Base-by-base conservation (phyloP, 352 stramenopile genomes). In the Globisporangium camurandrum region DNA sequence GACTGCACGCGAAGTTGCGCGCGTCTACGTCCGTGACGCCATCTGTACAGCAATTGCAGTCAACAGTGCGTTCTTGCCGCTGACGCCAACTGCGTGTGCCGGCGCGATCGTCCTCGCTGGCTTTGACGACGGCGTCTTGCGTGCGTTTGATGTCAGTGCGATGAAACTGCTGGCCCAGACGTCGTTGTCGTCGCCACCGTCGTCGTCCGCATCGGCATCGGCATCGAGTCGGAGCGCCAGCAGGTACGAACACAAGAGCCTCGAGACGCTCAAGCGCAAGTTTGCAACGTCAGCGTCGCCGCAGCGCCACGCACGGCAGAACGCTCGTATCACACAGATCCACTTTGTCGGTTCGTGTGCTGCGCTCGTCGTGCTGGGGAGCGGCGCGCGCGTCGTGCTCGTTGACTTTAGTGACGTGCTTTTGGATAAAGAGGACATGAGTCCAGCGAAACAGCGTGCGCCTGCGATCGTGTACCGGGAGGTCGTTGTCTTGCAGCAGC, bases 91-190 rank as follows among this genome's bases (percentile, higher is more conserved):
- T n/a, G 19, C 43, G 16, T 20, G 14, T 19, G 20, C 39, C 10
- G 51, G 57, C 19, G 64, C 67, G 2, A 54, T 69, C 22, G 36
- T 80, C 4, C 53, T 84, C 48, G 67, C 64, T 28, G 70, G 62
- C 10, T 85, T 81, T 26, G 57, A 61, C 16, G 70, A 88, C 47
- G 61, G 67, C 10, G 69, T 59, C 4, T 19, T 88, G 11, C 66
- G 77, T 0, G 41, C 85, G 1, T 76, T 86, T 45, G 59, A 88
- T 59, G 33, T 88, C 12, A 49, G 46, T 7, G 51, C 66, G 14
- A 75, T 81, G 51, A 55, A 40, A 2, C 37, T 84, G 8, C 20
- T 85, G 4, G 63, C 63, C 0, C 63, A 75, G 9, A 83, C 66
- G 26, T 51, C 67, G 11, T 46, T 88, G 1, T 19, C n/a, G 17